Evolutionary conservation across 148 eudicot species (phyloP).

Genomic region (Linanthus parryae): DNA sequence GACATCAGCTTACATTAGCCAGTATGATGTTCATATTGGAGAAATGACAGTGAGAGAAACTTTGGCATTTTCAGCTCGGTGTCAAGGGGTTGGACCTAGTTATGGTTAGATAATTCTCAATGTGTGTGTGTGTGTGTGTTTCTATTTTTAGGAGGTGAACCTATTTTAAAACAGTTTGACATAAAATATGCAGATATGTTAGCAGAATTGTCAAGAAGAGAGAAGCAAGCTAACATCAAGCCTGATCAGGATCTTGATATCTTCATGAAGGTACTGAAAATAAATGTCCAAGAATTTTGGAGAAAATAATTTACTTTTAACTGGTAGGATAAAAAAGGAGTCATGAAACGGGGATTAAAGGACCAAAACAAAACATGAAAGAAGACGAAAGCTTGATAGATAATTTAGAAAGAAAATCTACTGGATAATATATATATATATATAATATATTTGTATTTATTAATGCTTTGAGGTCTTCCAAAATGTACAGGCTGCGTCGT

Average conservation of each 20-base stretch:
- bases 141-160: no score
- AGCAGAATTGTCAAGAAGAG: slow-evolving; percentile 29
- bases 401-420: no score
- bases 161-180: no score
- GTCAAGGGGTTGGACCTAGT: slow-evolving; percentile 20
- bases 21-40: no score
- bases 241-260: slow-evolving; percentile 36
- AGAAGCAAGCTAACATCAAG: slow-evolving; percentile 22
- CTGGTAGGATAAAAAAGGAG: not conserved
- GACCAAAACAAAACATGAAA: no score
- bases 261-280: slow-evolving; percentile 26
- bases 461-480: not conserved
- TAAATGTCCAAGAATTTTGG: not conserved
- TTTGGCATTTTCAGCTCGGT: slow-evolving; percentile 23
- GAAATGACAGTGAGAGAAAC: no score
- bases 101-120: slow-evolving; percentile 13
- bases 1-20: slow-evolving; percentile 19
- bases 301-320: not conserved
- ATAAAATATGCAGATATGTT: slow-evolving; percentile 22
- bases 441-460: not conserved
- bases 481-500: slow-evolving; percentile 20
- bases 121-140: no score
- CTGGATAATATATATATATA: not conserved
- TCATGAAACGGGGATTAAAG: no score
- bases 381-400: no score